Conservation (phyloP, 2,329 filamentous ascomycete species). For the Colletotrichum tamarilloi region DNA sequence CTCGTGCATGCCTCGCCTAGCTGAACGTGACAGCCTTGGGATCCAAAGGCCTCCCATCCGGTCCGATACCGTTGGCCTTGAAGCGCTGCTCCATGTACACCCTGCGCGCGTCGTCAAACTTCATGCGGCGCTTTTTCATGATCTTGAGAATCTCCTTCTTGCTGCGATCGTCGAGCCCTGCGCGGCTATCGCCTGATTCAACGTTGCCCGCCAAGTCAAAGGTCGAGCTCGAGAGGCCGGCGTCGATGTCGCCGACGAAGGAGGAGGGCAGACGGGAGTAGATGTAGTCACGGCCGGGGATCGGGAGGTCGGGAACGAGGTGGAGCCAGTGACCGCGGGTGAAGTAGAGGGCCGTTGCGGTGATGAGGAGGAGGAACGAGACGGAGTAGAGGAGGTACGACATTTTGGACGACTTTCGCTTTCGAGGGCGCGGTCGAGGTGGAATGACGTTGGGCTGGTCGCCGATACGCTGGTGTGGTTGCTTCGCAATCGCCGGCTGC, state of each 20-base stretch:
- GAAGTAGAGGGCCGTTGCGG: conserved; percentile 82
- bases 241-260: conserved; percentile 88
- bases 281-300: conserved; percentile 69
- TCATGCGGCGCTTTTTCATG: conserved; percentile 86
- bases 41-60: conserved; percentile 88
- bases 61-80: conserved; percentile 86
- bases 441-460: background rate
- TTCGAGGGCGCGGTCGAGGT: background rate
- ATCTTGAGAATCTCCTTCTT: conserved; percentile 88
- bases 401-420: conserved; percentile 63
- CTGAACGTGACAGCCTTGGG: conserved; percentile 97
- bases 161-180: conserved; percentile 81
- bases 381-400: conserved; percentile 83
- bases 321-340: conserved; percentile 83
- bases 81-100: conserved; percentile 89
- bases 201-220: conserved; percentile 89
- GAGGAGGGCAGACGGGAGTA: conserved; percentile 82
- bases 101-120: conserved; percentile 91
- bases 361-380: conserved; percentile 76
- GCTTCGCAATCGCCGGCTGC: background rate
- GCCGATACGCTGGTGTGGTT: background rate
- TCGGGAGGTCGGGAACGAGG: conserved; percentile 69
- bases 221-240: conserved; percentile 82
- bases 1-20: conserved; percentile 44
- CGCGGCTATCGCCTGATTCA: conserved; percentile 79